Evolutionary conservation across 2,329 filamentous ascomycete genomes (phyloP), one percentile per base, ranked within the genome.

Genomic region (Colletotrichum euphorbiae): DNA sequence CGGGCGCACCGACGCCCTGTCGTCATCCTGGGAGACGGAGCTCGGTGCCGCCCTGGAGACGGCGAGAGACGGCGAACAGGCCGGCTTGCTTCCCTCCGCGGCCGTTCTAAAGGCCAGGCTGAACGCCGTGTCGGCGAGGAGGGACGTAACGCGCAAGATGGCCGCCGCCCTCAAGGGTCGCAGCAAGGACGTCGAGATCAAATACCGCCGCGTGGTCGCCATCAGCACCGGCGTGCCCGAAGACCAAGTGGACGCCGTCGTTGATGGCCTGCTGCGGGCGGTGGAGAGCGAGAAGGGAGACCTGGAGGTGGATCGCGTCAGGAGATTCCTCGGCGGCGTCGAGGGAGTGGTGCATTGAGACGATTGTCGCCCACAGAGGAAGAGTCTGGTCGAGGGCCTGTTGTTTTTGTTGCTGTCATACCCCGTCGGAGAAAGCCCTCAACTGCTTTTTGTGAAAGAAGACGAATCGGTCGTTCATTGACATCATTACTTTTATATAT

Each of bases 181-280:
- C 68, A 95, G 93, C 73, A 90, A 90, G 4, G 94, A 97, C 61
- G 85, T 97, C 3, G 95, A 97, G 75, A 85, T 91, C 72, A 93
- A 96, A 79, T 98, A 98, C 77, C 88, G 94, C 28, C 92, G 91
- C 72, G 93, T 98, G 33, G 93, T 99, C 24, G 90, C 91, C 61
- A 82, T 98, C 12, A 98, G 95, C 76, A 97, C 94, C 0, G 90
- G 89, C 8, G 92, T 94, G 38, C 86, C 89, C 1, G 93, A 97
- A 70, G 85, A 86, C 8, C 88, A 93, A 66, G 92, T 98, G 13
- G 96, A 98, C 73, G 87, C 88, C 65, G 87, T 94, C 58, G 84
- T 98, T 0, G 92, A 93, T 59, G 89, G 90, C 3, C 82, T 99
- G 48, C 88, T 97, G 52, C 89, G 93, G 70, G 96, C 96, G 2